Conservation (phyloP, 2,329 filamentous ascomycete species). For the Xylariales sp. region DNA sequence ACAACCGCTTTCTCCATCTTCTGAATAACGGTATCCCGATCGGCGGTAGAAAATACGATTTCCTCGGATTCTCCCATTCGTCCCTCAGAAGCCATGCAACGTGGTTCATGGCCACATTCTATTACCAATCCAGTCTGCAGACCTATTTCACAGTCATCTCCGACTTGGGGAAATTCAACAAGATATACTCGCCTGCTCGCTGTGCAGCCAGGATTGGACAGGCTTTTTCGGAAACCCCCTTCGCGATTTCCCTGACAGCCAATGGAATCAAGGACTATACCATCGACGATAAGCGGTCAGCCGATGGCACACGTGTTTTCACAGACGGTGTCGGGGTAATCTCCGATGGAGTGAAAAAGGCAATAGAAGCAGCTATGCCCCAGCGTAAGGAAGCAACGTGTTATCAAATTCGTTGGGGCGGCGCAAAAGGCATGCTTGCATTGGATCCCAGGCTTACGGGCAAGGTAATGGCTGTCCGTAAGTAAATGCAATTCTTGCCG, state of each 20-base stretch:
- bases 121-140: conserved; percentile 27
- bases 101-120: conserved; percentile 55
- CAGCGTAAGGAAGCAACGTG: conserved; percentile 47
- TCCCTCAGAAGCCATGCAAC: conserved; percentile 67
- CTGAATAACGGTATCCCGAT: conserved; percentile 57
- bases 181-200: conserved; percentile 48
- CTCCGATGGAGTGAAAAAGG: conserved; percentile 52
- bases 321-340: conserved; percentile 78
- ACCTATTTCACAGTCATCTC: conserved; percentile 39
- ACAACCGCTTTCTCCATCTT: conserved; percentile 55
- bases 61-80: conserved; percentile 76
- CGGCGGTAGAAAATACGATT: conserved; percentile 57
- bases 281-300: conserved; percentile 49
- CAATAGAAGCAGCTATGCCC: conserved; percentile 55
- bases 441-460: conserved; percentile 59
- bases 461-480: conserved; percentile 55
- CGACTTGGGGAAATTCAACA: conserved; percentile 44
- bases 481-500: no score
- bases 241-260: conserved; percentile 47
- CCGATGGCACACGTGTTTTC: conserved; percentile 53
- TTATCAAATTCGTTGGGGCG: conserved; percentile 70
- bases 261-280: conserved; percentile 25
- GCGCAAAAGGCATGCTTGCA: conserved; percentile 74
- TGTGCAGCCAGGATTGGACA: conserved; percentile 58
- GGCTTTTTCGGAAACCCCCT: conserved; percentile 71